Evolutionary conservation across 1,139 yeast genomes (phyloP), one percentile per base, ranked within the genome.

Genomic region (Blastobotrys malaysiensis): DNA sequence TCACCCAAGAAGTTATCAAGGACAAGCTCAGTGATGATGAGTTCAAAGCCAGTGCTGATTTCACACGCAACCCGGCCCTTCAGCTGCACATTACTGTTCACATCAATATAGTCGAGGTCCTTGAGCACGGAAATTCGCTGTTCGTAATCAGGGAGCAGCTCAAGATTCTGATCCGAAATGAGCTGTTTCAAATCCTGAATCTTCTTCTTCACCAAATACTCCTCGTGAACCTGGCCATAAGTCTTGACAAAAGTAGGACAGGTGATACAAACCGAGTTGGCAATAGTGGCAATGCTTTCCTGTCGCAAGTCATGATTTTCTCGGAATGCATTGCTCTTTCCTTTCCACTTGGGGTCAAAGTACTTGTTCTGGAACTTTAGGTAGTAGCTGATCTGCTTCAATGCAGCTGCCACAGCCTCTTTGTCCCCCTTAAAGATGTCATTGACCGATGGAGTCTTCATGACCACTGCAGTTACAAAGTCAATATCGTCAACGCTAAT

Each of bases 61-160:
- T 91, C 97, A 68, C 91, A 85, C 0, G 91, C 91, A 47, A 87
- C 95, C 60, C 95, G 76, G 14, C 95, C 97, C 72, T 90, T 90
- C 61, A 91, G 76, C 43, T 83, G 80, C 18, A 93, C 97, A 61
- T 86, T 88, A 58, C 84, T 82, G 51, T 82, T 77, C 3, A 74
- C 76, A 65, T 93, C 97, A 52, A 95, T 84, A 66, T 87, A 95
- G 14, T 83, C 88, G 26, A 90, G 75, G 21, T 81, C 81, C 63
- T 83, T 81, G 57, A 93, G 76, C 3, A 93, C 96, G 48, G 78
- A 79, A 49, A 93, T 74, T 63, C 99, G 80, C 69, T 89, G 96
- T 63, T 90, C 95, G 66, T 93, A 93, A 68, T 93, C 97, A 0
- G 99, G 99, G 48, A 93, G 75, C 52, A 95, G 74, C 59, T 88